Percentiles rank a stretch among this genome's conserved stretches.
These are phyloP conservation scores for Pichia sp. DNA, from an alignment of 1,139 yeast genomes.

Conservation along the genomic window DNA sequence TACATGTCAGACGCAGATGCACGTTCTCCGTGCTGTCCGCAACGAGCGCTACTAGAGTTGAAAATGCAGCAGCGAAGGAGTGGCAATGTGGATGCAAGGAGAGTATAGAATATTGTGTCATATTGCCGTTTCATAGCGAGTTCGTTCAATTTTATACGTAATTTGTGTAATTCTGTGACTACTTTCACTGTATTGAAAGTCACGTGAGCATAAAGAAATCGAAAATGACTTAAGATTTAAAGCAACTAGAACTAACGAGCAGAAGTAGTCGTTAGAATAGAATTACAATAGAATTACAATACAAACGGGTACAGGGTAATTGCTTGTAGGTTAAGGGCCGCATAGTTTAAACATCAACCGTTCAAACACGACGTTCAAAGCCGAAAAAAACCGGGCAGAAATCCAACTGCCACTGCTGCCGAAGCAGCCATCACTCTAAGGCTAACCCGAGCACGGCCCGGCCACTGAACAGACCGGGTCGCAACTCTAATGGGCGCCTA, in stretches of 20 bases:
- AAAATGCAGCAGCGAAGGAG: conserved; percentile 51
- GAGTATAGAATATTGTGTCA: too few relatives aligned
- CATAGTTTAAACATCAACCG: conserved; percentile 43
- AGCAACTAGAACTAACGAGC: too few relatives aligned
- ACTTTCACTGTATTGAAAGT: too few relatives aligned
- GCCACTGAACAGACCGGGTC: conserved; percentile 46
- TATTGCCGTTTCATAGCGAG: too few relatives aligned
- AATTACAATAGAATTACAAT: too few relatives aligned
- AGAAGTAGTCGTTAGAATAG: too few relatives aligned
- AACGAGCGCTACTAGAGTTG: conserved; percentile 44
- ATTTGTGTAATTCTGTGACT: too few relatives aligned
- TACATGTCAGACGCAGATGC: conserved; percentile 49
- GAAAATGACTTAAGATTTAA: too few relatives aligned
- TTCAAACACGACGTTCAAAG: conserved; percentile 50
- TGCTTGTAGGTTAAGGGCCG: conserved; percentile 67
- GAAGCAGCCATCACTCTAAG: conserved; percentile 58
- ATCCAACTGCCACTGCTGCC: conserved; percentile 18
- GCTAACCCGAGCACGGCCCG: conserved; percentile 85
- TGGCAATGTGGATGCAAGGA: conserved; percentile 48
- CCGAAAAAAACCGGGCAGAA: conserved; percentile 43
- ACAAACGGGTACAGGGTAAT: too few relatives aligned
- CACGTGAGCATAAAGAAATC: too few relatives aligned
- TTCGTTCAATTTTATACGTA: too few relatives aligned
- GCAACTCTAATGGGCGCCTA: conserved; percentile 97
- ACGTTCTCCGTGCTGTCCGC: conserved; percentile 63